A percentile compares a stretch with the other conserved stretches of the same genome.
phyloP scores from a whole-genome alignment of 208 protist species.

The Vickermania ingenoplastis region DNA sequence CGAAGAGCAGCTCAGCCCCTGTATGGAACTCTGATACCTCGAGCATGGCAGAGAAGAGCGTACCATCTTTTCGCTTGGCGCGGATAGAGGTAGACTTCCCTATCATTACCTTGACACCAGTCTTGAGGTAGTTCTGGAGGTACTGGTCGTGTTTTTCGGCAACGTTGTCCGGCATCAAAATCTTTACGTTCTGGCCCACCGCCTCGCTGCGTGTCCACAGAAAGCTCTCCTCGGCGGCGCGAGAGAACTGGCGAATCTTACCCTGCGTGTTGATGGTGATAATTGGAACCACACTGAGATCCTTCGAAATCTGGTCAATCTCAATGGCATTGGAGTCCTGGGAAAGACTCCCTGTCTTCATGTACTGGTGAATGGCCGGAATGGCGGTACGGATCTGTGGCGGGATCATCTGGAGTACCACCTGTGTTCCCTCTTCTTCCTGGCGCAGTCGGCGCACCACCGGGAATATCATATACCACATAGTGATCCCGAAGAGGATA shows the following conservation, averaged over 20 bases:
- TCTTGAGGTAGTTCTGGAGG: conserved; percentile 14
- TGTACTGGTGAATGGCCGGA: conserved; percentile 20
- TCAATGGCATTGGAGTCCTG: conserved; percentile 10
- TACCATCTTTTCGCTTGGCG: conserved; percentile 13
- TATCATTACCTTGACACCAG: conserved; percentile 15
- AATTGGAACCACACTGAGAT: conserved; percentile 10
- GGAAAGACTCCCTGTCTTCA: conserved; percentile 5
- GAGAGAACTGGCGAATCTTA: conserved; percentile 19
- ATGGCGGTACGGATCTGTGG: conserved; percentile 11
- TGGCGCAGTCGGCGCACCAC: conserved; percentile 7
- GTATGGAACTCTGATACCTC: conserved; percentile 5
- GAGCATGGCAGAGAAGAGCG: conserved; percentile 5
- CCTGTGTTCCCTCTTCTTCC: conserved; percentile 20
- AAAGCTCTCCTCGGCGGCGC: conserved; percentile 19
- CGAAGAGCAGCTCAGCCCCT: conserved; percentile 1
- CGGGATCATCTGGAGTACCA: conserved; percentile 26
- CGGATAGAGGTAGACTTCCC: neutral
- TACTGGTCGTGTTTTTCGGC: conserved; percentile 18
- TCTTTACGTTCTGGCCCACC: conserved; percentile 17
- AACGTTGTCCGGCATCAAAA: conserved; percentile 19
- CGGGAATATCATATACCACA: conserved; percentile 6
- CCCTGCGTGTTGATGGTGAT: conserved; percentile 18
- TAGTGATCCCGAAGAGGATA: neutral
- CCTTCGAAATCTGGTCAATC: conserved; percentile 3
- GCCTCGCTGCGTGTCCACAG: conserved; percentile 14